A percentile compares a stretch with the other conserved stretches of the same genome.
These are phyloP conservation scores for Elongisporangium anandrum DNA, from an alignment of 352 stramenopile species.

Conservation along the genomic window DNA sequence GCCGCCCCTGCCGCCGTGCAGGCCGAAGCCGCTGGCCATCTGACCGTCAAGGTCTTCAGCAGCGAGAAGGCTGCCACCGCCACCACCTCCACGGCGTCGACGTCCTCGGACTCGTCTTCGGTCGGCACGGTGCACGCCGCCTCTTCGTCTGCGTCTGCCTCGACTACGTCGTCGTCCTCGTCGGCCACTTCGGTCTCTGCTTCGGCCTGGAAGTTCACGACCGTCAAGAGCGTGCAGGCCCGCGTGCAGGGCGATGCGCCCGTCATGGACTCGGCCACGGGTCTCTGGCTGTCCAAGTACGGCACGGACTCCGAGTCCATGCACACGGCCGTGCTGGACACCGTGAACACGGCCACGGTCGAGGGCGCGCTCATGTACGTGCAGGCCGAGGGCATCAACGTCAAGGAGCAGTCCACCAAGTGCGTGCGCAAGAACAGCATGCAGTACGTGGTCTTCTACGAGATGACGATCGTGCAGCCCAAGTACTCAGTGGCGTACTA, in stretches of 20 bases:
- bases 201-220: conserved; percentile 36
- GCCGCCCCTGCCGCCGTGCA: background rate
- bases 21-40: background rate
- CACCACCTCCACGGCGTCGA: background rate
- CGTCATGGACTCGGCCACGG: conserved; percentile 23
- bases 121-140: background rate
- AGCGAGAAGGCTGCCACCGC: background rate
- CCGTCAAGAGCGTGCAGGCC: conserved; percentile 46
- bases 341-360: conserved; percentile 56
- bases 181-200: background rate
- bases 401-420: conserved; percentile 38
- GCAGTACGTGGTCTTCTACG: conserved; percentile 69
- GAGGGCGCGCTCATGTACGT: conserved; percentile 69
- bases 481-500: conserved; percentile 46
- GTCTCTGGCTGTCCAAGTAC: conserved; percentile 33
- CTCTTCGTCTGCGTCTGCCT: background rate
- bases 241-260: conserved; percentile 50
- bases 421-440: conserved; percentile 72
- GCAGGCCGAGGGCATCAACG: conserved; percentile 62
- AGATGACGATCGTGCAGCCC: conserved; percentile 61
- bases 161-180: background rate
- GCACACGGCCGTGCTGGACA: conserved; percentile 39
- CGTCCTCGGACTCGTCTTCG: background rate
- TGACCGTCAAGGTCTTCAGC: background rate
- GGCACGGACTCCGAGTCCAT: conserved; percentile 25